phyloP scores from a whole-genome alignment of 345 rosid genomes.

The Physaria fendleri region DNA sequence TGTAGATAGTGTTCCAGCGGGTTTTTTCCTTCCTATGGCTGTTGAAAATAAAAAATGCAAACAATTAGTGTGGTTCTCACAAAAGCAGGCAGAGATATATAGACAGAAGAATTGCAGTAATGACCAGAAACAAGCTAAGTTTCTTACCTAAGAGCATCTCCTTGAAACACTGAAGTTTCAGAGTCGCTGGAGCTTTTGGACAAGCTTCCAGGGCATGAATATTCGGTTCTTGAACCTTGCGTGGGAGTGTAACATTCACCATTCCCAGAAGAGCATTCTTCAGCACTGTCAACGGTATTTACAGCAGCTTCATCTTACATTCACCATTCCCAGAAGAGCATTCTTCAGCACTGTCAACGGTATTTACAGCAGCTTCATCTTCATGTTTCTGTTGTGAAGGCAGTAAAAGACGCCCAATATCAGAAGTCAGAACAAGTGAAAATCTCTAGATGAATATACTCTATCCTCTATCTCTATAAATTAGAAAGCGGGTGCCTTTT shows the following conservation, averaged over 20 bases:
- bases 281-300: constrained; percentile 25
- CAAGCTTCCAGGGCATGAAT: constrained; percentile 32
- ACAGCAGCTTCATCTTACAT: too few relatives aligned
- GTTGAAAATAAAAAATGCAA: constrained; percentile 14
- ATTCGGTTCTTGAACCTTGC: constrained; percentile 22
- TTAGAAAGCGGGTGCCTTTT: constrained; percentile 11
- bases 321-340: constrained; percentile 31
- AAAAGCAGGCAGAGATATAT: not conserved
- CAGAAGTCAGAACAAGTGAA: constrained; percentile 4
- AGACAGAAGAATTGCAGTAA: constrained; percentile 13
- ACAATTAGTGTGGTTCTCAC: constrained; percentile 16
- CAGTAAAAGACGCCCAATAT: not conserved
- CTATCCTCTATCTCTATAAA: not conserved
- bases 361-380: constrained; percentile 26
- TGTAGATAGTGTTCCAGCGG: constrained; percentile 63
- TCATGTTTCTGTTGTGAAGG: constrained; percentile 30
- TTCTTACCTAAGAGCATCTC: constrained; percentile 29
- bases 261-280: constrained; percentile 22
- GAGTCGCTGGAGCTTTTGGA: constrained; percentile 34
- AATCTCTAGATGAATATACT: not conserved
- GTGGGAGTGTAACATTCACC: constrained; percentile 47
- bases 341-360: constrained; percentile 22
- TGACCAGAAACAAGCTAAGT: constrained; percentile 4
- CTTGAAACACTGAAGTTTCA: constrained; percentile 30
- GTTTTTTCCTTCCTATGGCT: constrained; percentile 35